Evolutionary conservation across 345 rosid genomes (phyloP).

Genomic region (Sisymbrium irio): DNA sequence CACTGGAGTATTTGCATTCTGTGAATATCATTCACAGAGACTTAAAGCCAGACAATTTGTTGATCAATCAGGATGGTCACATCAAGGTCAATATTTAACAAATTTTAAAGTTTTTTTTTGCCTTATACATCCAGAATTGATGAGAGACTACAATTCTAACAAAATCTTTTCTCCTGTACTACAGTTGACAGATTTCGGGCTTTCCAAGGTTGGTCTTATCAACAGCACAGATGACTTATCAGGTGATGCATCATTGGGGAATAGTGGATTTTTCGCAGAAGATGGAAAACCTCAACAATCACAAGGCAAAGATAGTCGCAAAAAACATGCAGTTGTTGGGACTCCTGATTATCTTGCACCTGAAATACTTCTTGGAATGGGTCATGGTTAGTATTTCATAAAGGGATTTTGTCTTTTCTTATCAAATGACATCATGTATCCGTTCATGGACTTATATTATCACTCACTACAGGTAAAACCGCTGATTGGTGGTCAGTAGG

Average conservation of each 20-base stretch:
- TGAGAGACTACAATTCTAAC: not conserved
- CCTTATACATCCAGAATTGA: not conserved
- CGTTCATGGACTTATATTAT: conserved; percentile 13
- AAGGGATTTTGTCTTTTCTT: not conserved
- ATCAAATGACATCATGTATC: not conserved
- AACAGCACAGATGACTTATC: conserved; percentile 94
- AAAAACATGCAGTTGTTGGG: conserved; percentile 78
- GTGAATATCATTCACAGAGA: conserved; percentile 91
- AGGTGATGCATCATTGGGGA: conserved; percentile 56
- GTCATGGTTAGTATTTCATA: conserved; percentile 62
- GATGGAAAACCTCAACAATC: conserved; percentile 48
- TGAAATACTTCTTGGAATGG: conserved; percentile 98
- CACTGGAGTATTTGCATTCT: conserved; percentile 95
- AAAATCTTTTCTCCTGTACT: conserved; percentile 36
- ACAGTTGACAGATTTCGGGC: conserved; percentile 99
- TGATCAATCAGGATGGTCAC: conserved; percentile 98
- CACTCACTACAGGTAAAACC: conserved; percentile 60
- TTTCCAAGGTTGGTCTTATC: conserved; percentile 95
- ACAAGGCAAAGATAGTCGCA: conserved; percentile 55
- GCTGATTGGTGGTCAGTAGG: conserved; percentile 99
- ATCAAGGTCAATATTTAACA: conserved; percentile 65
- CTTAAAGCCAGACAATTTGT: conserved; percentile 94
- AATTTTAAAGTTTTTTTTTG: conserved; percentile 9
- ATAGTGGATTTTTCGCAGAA: conserved; percentile 50
- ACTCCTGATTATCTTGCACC: conserved; percentile 99